Evolutionary conservation across 179 eudicot genomes (phyloP), one percentile per base, ranked within the genome.

Genomic region (Amaranthus tricolor): DNA sequence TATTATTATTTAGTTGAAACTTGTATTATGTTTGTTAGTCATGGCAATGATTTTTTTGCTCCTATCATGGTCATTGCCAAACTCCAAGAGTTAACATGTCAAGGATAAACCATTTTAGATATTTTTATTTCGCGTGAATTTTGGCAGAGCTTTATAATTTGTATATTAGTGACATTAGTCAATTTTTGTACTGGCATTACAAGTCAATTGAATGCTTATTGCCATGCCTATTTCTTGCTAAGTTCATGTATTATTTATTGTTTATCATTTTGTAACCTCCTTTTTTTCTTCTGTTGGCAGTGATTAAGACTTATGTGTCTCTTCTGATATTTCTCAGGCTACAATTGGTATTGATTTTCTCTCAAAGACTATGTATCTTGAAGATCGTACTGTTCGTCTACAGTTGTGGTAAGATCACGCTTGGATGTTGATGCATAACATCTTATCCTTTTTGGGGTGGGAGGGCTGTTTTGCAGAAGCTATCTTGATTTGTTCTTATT

Each of bases 351-450:
- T 88, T 78, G 94, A 89, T 77, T 89, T 89, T 80, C 76, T 89
- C 16, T 89, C 94, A 45, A 89, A 89, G 73, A 89, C 94, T 64
- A 89, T 89, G 94, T 89, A 89, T 78, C 91, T 89, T 47, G 94
- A 89, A 83, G 94, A 89, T 84, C 86, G 94, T 49, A 89, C 94
- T 63, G 91, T 89, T n/a, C 88, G 91, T 17, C 83, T 89, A 81
- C 94, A 89, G 81, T 78, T 89, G 69, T 89, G 94, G 94, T 88
- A 83, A 77, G 81, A 47, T 62, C 68, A n/a, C 7, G 48, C 64
- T 73, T 20, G 40, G 1, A 31, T 31, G 40, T 31, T 31, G 40
- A 31, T 31, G 40, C 40, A 31, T 31, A 31, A 2, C 40, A 2
- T 31, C 40, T 31, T 31, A 31, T 31, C 40, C 40, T 31, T 31